These are phyloP conservation scores for Fusarium sp. DNA, from an alignment of 2,329 filamentous ascomycete genomes.

Conservation along the genomic window DNA sequence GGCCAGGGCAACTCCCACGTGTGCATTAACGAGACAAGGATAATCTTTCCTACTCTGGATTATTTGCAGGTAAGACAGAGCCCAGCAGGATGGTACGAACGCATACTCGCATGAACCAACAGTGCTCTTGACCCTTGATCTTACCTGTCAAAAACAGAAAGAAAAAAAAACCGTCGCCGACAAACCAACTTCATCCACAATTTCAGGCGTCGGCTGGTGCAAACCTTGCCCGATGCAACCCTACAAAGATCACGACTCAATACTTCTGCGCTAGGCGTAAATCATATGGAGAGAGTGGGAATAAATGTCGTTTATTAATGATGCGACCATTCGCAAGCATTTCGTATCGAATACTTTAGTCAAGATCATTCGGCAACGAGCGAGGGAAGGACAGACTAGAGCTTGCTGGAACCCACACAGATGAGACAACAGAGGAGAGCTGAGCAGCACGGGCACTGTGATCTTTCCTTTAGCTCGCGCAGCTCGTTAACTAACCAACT, in stretches of 20 bases:
- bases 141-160: constrained; percentile 1
- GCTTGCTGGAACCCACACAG: neutral
- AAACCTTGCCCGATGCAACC: neutral
- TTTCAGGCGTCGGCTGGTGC: neutral
- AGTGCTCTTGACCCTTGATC: neutral
- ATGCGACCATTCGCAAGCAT: neutral
- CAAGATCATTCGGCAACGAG: neutral
- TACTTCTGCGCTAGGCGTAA: neutral
- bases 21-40: neutral
- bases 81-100: neutral
- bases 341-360: neutral
- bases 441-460: neutral
- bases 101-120: neutral
- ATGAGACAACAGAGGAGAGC: neutral
- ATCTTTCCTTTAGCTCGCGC: neutral
- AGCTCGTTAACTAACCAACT: neutral
- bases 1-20: neutral
- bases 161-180: neutral
- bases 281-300: constrained; percentile 4
- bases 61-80: neutral
- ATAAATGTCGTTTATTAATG: neutral
- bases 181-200: neutral
- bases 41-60: constrained; percentile 6
- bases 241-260: neutral
- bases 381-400: neutral